These are phyloP conservation scores for Glycine soja DNA, from an alignment of 306 rosid genomes.

Conservation along the genomic window DNA sequence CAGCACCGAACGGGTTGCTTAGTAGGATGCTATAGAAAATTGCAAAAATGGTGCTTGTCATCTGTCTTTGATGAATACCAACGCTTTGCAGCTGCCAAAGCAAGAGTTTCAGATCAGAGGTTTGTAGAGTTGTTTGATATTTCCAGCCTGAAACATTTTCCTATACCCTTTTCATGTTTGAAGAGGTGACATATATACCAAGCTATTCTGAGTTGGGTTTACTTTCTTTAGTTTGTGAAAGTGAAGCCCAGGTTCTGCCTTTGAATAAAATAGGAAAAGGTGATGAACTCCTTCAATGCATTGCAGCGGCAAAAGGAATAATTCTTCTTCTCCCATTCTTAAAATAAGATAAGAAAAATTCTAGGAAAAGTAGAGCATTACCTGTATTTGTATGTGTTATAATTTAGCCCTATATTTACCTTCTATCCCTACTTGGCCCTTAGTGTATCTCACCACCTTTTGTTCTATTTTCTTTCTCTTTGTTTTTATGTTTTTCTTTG, in stretches of 20 bases:
- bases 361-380: constrained; percentile 18
- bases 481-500: background rate
- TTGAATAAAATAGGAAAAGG: constrained; percentile 58
- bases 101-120: constrained; percentile 95
- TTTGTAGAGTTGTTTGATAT: constrained; percentile 91
- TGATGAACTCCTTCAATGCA: constrained; percentile 65
- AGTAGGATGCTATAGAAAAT: constrained; percentile 94
- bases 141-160: constrained; percentile 80
- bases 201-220: constrained; percentile 45
- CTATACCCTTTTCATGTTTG: constrained; percentile 71
- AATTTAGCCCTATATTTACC: too few species aligned
- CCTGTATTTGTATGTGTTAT: constrained; percentile 28
- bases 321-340: constrained; percentile 43
- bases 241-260: constrained; percentile 45
- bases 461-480: background rate
- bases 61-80: constrained; percentile 94
- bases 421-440: too few species aligned
- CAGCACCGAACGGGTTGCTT: constrained; percentile 99
- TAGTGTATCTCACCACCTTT: constrained; percentile 14
- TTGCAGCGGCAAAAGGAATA: constrained; percentile 60
- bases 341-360: constrained; percentile 43
- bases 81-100: constrained; percentile 96
- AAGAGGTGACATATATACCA: constrained; percentile 53
- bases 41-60: constrained; percentile 94
- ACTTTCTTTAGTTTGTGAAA: constrained; percentile 54